phyloP scores from a whole-genome alignment of 768 basidiomycete genomes.

The Boletus tomentosulus region DNA sequence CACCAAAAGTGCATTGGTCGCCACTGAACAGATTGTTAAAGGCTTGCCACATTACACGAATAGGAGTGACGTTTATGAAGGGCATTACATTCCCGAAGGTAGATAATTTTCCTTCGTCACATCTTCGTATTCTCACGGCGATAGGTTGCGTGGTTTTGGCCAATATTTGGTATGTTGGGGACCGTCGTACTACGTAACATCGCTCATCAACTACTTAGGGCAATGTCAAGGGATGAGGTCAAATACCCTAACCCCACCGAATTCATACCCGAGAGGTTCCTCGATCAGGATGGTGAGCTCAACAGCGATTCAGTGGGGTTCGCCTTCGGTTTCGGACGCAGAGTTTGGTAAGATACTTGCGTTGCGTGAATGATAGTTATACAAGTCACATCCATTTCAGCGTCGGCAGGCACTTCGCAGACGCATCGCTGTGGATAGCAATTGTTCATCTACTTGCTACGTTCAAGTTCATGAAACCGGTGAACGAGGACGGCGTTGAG shows the following conservation, averaged over 20 bases:
- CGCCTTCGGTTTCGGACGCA: conserved; percentile 29
- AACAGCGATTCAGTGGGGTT: conserved; percentile 21
- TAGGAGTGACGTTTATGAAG: conserved; percentile 24
- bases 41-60: conserved; percentile 28
- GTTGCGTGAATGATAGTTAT: not conserved
- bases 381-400: conserved; percentile 11
- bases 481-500: conserved; percentile 26
- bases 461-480: conserved; percentile 29
- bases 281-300: conserved; percentile 21
- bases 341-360: conserved; percentile 19
- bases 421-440: conserved; percentile 31
- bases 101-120: not conserved
- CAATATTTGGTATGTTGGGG: conserved; percentile 24
- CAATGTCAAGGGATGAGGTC: conserved; percentile 26
- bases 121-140: conserved; percentile 10
- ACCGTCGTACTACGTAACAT: not conserved
- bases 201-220: conserved; percentile 19
- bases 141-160: conserved; percentile 29
- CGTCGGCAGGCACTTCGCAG: conserved; percentile 29
- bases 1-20: not conserved
- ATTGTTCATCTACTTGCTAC: conserved; percentile 26
- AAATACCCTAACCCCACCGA: conserved; percentile 25
- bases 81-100: conserved; percentile 27
- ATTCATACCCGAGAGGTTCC: conserved; percentile 29
- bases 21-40: conserved; percentile 3